Evolutionary conservation across 2,329 filamentous ascomycete species (phyloP).

Genomic region (Dendrostoma leiphaemia): DNA sequence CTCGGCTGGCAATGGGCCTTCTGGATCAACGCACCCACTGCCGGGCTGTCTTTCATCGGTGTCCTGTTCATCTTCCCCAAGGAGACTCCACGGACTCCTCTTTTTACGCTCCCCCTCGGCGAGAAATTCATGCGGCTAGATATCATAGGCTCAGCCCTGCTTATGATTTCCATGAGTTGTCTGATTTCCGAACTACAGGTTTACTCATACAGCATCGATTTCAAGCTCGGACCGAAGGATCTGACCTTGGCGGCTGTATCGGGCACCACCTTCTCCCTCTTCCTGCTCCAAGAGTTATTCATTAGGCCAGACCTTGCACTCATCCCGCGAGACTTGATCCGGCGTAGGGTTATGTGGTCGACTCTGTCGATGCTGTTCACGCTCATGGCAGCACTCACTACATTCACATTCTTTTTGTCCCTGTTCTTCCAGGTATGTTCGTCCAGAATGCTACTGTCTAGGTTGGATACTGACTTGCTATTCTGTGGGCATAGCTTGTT

Average conservation of each 20-base stretch:
- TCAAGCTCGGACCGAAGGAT: not conserved
- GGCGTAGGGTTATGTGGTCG: constrained; percentile 9
- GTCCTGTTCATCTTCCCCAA: constrained; percentile 21
- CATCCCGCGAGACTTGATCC: not conserved
- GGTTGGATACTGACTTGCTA: too few species aligned
- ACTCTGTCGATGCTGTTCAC: constrained; percentile 11
- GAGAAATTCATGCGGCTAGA: constrained; percentile 28
- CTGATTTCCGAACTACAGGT: not conserved
- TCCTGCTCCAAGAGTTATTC: constrained; percentile 28
- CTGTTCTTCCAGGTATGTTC: constrained; percentile 16
- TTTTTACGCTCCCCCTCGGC: not conserved
- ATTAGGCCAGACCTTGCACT: constrained; percentile 1
- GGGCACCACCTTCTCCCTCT: constrained; percentile 34
- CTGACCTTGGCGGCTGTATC: not conserved
- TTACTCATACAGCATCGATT: not conserved
- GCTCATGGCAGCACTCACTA: constrained; percentile 14
- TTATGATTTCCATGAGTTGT: constrained; percentile 20
- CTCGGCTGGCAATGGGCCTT: constrained; percentile 23
- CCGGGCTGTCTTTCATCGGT: constrained; percentile 20
- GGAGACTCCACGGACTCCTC: not conserved
- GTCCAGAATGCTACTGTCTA: not conserved
- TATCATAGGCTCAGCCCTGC: constrained; percentile 31
- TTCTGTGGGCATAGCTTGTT: not conserved
- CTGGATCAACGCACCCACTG: constrained; percentile 24
- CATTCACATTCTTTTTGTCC: constrained; percentile 16